These are phyloP conservation scores for Pseudogymnoascus sp. DNA, from an alignment of 2,329 filamentous ascomycete genomes.

Conservation along the genomic window DNA sequence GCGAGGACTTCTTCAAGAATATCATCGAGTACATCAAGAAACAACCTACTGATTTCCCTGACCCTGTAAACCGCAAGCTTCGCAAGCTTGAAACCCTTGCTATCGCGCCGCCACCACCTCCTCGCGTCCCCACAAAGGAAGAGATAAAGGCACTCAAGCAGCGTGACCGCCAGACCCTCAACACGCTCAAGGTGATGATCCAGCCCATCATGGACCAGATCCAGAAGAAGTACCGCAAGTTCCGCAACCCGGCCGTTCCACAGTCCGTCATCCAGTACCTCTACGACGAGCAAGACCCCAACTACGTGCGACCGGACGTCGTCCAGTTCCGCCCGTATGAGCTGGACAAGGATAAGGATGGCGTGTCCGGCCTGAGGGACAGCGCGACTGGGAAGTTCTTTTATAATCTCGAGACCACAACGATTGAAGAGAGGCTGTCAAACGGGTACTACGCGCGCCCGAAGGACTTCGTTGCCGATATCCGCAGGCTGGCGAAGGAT, in stretches of 20 bases:
- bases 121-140: constrained; percentile 61
- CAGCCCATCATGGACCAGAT: constrained; percentile 98
- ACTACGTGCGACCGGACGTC: constrained; percentile 53
- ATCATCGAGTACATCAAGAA: constrained; percentile 71
- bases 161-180: constrained; percentile 74
- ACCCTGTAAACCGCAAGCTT: constrained; percentile 79
- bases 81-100: constrained; percentile 70
- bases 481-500: constrained; percentile 77
- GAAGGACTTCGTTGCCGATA: constrained; percentile 80
- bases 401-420: constrained; percentile 88
- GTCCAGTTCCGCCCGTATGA: constrained; percentile 65
- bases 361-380: constrained; percentile 67
- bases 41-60: constrained; percentile 76
- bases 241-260: constrained; percentile 71
- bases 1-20: constrained; percentile 70
- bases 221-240: constrained; percentile 80
- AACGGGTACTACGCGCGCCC: constrained; percentile 94
- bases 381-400: constrained; percentile 73
- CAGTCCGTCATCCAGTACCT: constrained; percentile 69
- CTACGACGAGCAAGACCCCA: constrained; percentile 73
- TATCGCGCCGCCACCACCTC: constrained; percentile 63
- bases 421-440: constrained; percentile 90
- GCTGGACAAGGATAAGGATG: constrained; percentile 70
- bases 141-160: constrained; percentile 75
- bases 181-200: constrained; percentile 77